A percentile compares a stretch with the other conserved stretches of the same genome.
These are phyloP conservation scores for Leishmania mexicana DNA, from an alignment of 208 protist genomes.

Conservation along the genomic window DNA sequence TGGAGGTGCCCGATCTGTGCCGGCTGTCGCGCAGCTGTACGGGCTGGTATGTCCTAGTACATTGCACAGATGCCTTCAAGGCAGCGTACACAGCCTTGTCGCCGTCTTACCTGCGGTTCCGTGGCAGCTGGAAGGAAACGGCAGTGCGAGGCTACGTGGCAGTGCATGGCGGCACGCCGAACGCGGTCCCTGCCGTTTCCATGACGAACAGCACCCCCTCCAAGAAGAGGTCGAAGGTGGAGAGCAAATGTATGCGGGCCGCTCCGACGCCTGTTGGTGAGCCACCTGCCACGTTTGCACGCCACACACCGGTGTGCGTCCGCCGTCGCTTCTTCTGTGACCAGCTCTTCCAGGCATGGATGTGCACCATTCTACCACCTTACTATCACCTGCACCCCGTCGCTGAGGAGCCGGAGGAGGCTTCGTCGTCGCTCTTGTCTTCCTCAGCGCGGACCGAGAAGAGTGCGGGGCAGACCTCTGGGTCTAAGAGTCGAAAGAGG, in stretches of 20 bases:
- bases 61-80: conserved; percentile 85
- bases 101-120: conserved; percentile 59
- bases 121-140: conserved; percentile 78
- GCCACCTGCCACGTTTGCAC: neutral
- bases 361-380: conserved; percentile 86
- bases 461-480: neutral
- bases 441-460: neutral
- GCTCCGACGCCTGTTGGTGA: neutral
- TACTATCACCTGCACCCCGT: conserved; percentile 65
- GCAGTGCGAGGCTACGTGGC: conserved; percentile 60
- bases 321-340: conserved; percentile 76
- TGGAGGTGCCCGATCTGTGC: conserved; percentile 64
- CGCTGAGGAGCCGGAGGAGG: conserved; percentile 1
- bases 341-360: conserved; percentile 87
- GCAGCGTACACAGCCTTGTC: conserved; percentile 65
- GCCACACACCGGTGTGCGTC: conserved; percentile 63
- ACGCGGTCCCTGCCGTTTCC: neutral
- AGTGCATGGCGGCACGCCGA: neutral
- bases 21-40: conserved; percentile 76
- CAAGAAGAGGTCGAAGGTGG: conserved; percentile 10
- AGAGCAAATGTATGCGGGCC: neutral
- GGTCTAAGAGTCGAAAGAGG: conserved; percentile 3
- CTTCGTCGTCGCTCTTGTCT: neutral
- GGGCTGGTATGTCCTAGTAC: conserved; percentile 81
- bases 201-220: neutral